Conservation (phyloP, 768 basidiomycete genomes). For the Tremella fuciformis region DNA sequence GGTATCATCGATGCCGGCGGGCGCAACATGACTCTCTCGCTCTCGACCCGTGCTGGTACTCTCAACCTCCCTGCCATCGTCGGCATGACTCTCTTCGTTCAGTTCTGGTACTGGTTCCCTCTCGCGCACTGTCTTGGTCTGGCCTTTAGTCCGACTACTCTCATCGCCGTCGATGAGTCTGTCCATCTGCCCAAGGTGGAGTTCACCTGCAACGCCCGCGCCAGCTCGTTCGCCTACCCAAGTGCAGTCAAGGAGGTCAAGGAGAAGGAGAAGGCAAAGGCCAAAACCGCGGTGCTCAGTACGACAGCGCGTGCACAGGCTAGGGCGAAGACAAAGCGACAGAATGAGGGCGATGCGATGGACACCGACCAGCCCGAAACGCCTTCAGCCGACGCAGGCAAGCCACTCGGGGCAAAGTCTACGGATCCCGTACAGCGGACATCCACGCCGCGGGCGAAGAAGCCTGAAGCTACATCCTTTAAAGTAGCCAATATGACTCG, state of each 20-base stretch:
- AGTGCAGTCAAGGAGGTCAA: constrained; percentile 78
- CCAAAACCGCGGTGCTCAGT: constrained; percentile 89
- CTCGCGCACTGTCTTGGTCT: constrained; percentile 87
- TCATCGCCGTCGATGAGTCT: constrained; percentile 84
- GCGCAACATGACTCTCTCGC: constrained; percentile 87
- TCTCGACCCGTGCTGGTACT: constrained; percentile 89
- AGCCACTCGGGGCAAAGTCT: neutral
- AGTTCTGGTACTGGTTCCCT: constrained; percentile 99
- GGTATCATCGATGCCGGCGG: constrained; percentile 98
- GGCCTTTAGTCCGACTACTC: constrained; percentile 90
- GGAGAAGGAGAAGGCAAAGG: constrained; percentile 86
- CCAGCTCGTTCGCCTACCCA: constrained; percentile 91
- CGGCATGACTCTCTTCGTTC: constrained; percentile 96
- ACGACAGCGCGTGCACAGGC: constrained; percentile 97
- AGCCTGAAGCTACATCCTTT: constrained; percentile 72
- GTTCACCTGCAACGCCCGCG: constrained; percentile 81
- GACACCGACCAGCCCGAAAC: constrained; percentile 56
- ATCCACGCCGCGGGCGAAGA: constrained; percentile 52
- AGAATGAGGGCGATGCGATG: constrained; percentile 71
- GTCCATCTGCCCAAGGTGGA: constrained; percentile 93
- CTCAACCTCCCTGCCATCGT: constrained; percentile 91
- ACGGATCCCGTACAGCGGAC: constrained; percentile 10
- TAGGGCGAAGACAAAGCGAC: constrained; percentile 82
- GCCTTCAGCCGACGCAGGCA: constrained; percentile 6
- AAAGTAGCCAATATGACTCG: constrained; percentile 81